Percentiles rank a stretch among this genome's conserved stretches.
Evolutionary conservation across 1,284 basidiomycete species (phyloP).

Genomic region (Gastroboletus turbinatus): DNA sequence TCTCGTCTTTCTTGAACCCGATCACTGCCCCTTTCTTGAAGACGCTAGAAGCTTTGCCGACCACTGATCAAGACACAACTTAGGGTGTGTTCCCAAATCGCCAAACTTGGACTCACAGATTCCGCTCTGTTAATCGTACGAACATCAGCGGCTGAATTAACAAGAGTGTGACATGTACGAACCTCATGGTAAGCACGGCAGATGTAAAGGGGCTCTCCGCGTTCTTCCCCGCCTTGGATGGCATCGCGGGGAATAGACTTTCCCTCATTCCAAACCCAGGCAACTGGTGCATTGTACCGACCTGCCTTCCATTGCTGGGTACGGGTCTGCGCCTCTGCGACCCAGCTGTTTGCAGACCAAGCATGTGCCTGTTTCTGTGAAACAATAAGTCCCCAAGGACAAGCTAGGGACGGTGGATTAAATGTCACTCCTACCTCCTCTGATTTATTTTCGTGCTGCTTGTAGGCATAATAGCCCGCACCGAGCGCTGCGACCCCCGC

Average conservation of each 20-base stretch:
- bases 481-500: slow-evolving; percentile 52
- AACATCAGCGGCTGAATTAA: slow-evolving; percentile 9
- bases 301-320: slow-evolving; percentile 52
- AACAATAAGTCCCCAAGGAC: background rate
- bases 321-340: slow-evolving; percentile 54
- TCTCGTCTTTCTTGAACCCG: slow-evolving; percentile 57
- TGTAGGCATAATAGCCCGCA: slow-evolving; percentile 53
- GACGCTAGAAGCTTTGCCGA: slow-evolving; percentile 61
- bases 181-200: slow-evolving; percentile 61
- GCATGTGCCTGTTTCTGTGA: slow-evolving; percentile 49
- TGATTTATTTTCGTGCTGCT: slow-evolving; percentile 54
- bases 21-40: slow-evolving; percentile 63
- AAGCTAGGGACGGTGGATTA: background rate
- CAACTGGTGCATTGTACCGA: slow-evolving; percentile 43
- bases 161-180: slow-evolving; percentile 19
- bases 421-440: slow-evolving; percentile 47
- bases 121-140: slow-evolving; percentile 42
- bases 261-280: slow-evolving; percentile 62
- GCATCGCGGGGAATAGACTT: slow-evolving; percentile 58
- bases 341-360: slow-evolving; percentile 57
- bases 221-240: slow-evolving; percentile 55
- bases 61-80: slow-evolving; percentile 40
- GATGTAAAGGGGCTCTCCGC: slow-evolving; percentile 52
- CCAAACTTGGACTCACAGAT: slow-evolving; percentile 44
- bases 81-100: background rate